Evolutionary conservation across 768 basidiomycete species (phyloP), one percentile per base, ranked within the genome.

Genomic region (Rhodotorula toruloides): DNA sequence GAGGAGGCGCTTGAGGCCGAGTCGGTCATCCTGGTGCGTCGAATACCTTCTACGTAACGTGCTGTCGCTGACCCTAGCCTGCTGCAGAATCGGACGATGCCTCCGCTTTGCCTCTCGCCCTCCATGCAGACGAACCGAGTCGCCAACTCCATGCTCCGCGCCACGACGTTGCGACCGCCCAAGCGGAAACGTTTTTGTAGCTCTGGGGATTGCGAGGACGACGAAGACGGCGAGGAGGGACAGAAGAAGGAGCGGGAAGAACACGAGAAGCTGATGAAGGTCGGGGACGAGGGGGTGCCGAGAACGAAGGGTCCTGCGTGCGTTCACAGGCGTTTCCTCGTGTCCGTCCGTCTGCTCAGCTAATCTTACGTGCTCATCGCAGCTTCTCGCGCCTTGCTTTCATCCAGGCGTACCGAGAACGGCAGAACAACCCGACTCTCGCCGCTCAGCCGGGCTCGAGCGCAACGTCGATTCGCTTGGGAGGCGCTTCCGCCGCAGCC

Each of bases 71-170:
- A 47, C 17, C 19, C 43, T 43, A 17, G 32, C 49, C 25, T 29
- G 2, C 22, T 17, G 22, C 44, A 72, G 67, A 66, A 65, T 31
- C 68, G 67, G 14, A 71, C 72, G 0, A 47, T 63, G 4, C 52
- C 68, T 2, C 61, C 73, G 2, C 52, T 73, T 16, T 74, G 69
- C 53, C 62, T 73, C 52, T 54, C 56, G 21, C 68, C 72, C 21
- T 63, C 67, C 22, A 58, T 67, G 16, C 73, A 73, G 46, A 58
- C 60, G 17, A 49, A 53, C 16, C 53, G 53, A 40, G 78, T 79
- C 75, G 79, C 58, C 74, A 79, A 50, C 77, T 77, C 19, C 75
- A 78, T 50, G 77, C 78, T 66, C 69, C 79, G 40, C 68, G 79
- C 53, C 68, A 78, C 66, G 72, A 77, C 68, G 73, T 77, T 54